Evolutionary conservation across 495 filamentous ascomycete genomes (phyloP).

Genomic region (Neurospora tetrasperma): DNA sequence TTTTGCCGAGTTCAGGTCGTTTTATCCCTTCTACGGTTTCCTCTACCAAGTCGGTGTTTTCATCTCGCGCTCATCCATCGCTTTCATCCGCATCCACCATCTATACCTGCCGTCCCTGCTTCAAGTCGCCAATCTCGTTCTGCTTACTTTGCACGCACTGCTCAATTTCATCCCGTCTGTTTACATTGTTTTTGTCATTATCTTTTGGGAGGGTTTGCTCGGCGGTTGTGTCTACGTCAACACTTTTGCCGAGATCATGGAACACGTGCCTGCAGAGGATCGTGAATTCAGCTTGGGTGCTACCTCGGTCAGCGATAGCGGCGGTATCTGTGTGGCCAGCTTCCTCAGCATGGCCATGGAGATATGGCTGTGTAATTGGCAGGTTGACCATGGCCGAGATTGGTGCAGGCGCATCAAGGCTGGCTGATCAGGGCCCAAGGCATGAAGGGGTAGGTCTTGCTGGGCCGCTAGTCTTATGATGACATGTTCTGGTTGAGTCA

Average conservation of each 20-base stretch:
- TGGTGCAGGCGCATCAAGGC: constrained; percentile 51
- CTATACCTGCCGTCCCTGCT: constrained; percentile 79
- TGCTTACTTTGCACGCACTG: constrained; percentile 67
- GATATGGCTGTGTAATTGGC: constrained; percentile 69
- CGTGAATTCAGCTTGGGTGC: constrained; percentile 86
- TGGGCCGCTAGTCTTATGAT: neutral
- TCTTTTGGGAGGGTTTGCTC: constrained; percentile 94
- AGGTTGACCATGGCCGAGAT: constrained; percentile 63
- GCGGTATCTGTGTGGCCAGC: constrained; percentile 79
- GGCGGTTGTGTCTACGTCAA: constrained; percentile 91
- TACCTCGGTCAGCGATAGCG: constrained; percentile 86
- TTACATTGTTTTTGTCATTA: constrained; percentile 66
- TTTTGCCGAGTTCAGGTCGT: constrained; percentile 72
- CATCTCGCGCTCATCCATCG: constrained; percentile 79
- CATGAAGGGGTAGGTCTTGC: neutral
- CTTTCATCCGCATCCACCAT: constrained; percentile 70
- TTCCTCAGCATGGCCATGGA: constrained; percentile 82
- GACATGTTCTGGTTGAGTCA: neutral
- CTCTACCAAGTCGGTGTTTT: constrained; percentile 94
- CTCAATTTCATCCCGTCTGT: constrained; percentile 72
- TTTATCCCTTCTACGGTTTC: constrained; percentile 81
- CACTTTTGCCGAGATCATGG: constrained; percentile 85
- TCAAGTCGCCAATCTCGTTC: constrained; percentile 64
- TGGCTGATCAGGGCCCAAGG: neutral
- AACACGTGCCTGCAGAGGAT: constrained; percentile 62